Evolutionary conservation across 768 basidiomycete species (phyloP), one percentile per base, ranked within the genome.

Genomic region (Kondoa subrosea): DNA sequence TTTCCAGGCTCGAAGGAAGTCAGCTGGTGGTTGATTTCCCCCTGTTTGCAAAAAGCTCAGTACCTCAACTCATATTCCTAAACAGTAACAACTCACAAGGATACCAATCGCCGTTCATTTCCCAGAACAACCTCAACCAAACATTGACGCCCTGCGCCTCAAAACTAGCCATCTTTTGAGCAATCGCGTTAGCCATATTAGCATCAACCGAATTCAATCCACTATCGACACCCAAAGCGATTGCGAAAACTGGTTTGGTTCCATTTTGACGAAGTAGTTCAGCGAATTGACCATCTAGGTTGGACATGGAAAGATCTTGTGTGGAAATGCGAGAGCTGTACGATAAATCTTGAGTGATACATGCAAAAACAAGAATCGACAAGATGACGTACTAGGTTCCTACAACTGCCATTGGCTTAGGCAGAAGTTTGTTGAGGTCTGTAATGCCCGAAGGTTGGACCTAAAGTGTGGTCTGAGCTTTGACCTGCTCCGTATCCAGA

Each of bases 1-100:
- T 33, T 66, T 67, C 66, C 64, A 68, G 26, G 68, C 40, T 3
- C 2, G 2, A 21, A 68, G 12, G 33, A 68, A 68, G 31, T 67
- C 26, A 2, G 64, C 65, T 27, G 65, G 29, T 16, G 8, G 40
- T 21, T n/a, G n/a, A n/a, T n/a, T n/a, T 21, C 40, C 12, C 40
- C 40, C 40, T 21, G 21, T 8, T 8, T 21, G 40, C 21, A 50
- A 8, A 8, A 50, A 21, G 8, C 40, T 8, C 40, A 8, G 21
- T 50, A 8, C 40, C 21, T 50, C 40, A 50, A 50, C 12, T 21
- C 8, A 50, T 50, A 21, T 8, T 50, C 40, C 8, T 8, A 8
- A 8, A 50, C 21, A 8, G 40, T 50, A 50, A 8, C 40, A 50
- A 50, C 21, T 50, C 8, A 21, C 21, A 21, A 50, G 40, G 12